phyloP scores from a whole-genome alignment of 2,329 filamentous ascomycete species.

The Herpotrichia juniperi region DNA sequence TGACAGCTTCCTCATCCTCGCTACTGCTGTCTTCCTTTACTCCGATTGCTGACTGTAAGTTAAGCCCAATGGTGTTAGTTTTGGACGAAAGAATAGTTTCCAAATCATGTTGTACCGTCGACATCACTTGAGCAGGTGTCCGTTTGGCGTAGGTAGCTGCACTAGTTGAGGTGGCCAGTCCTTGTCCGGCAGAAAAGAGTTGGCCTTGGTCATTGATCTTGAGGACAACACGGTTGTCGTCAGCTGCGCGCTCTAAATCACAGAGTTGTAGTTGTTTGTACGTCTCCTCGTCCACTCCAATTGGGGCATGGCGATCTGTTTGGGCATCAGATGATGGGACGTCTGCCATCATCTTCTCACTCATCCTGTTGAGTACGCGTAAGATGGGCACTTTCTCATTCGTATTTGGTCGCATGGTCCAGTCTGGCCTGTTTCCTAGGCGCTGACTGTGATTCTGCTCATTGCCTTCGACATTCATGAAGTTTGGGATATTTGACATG shows the following conservation, averaged over 20 bases:
- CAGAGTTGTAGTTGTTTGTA: slow-evolving; percentile 77
- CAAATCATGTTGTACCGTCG: slow-evolving; percentile 68
- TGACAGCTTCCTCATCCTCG: slow-evolving; percentile 63
- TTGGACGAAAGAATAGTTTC: slow-evolving; percentile 48
- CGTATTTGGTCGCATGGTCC: slow-evolving; percentile 82
- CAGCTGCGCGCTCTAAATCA: slow-evolving; percentile 76
- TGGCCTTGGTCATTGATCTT: slow-evolving; percentile 87
- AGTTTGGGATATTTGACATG: slow-evolving; percentile 76
- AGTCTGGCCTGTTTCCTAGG: slow-evolving; percentile 84
- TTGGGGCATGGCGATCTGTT: slow-evolving; percentile 65
- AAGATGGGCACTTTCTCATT: slow-evolving; percentile 85
- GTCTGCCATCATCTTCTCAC: slow-evolving; percentile 90
- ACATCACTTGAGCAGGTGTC: slow-evolving; percentile 71
- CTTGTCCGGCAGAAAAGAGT: slow-evolving; percentile 69
- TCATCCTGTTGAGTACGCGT: slow-evolving; percentile 85
- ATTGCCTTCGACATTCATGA: slow-evolving; percentile 91
- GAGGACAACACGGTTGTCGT: slow-evolving; percentile 79
- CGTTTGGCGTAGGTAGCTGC: slow-evolving; percentile 70
- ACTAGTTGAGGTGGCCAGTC: slow-evolving; percentile 52
- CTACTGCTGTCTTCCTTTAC: slow-evolving; percentile 69
- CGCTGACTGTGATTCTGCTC: slow-evolving; percentile 92
- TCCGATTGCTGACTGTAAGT: slow-evolving; percentile 69
- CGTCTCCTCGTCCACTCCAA: slow-evolving; percentile 73
- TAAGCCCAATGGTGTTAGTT: slow-evolving; percentile 44
- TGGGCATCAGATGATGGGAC: slow-evolving; percentile 76